Evolutionary conservation across 2,329 filamentous ascomycete genomes (phyloP).

Genomic region (Pseudovirgaria hyperparasitica): DNA sequence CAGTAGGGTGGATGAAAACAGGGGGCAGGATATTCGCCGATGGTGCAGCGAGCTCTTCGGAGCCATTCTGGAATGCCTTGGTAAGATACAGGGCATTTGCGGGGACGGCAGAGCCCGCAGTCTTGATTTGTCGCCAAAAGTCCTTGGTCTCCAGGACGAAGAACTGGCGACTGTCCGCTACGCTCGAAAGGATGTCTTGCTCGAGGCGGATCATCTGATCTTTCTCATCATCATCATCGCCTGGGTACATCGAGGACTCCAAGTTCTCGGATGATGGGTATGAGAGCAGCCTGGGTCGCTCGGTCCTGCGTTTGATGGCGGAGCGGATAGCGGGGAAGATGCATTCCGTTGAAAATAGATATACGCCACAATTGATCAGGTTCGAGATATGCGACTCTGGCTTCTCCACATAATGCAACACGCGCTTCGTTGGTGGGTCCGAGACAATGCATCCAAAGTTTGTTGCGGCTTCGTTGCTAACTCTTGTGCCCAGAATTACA

Average conservation of each 20-base stretch:
- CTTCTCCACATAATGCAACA: conserved; percentile 98
- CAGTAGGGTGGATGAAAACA: conserved; percentile 89
- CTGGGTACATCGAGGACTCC: conserved; percentile 51
- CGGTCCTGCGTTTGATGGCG: conserved; percentile 89
- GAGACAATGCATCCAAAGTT: conserved; percentile 99
- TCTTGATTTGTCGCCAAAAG: conserved; percentile 99
- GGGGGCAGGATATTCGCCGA: conserved; percentile 82
- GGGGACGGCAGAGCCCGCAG: conserved; percentile 88
- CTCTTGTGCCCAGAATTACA: conserved; percentile 84
- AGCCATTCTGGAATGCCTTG: conserved; percentile 75
- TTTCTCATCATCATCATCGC: conserved; percentile 57
- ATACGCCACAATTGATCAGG: conserved; percentile 98
- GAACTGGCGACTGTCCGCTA: conserved; percentile 95
- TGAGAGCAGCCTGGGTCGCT: conserved; percentile 81
- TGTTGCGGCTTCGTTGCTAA: conserved; percentile 77
- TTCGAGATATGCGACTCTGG: conserved; percentile 96
- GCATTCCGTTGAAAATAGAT: conserved; percentile 88
- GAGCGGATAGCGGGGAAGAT: conserved; percentile 93
- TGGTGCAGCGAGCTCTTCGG: conserved; percentile 67
- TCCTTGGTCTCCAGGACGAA: conserved; percentile 98
- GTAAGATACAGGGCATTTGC: conserved; percentile 95
- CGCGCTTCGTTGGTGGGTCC: conserved; percentile 83
- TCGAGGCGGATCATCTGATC: conserved; percentile 87
- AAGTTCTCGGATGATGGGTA: conserved; percentile 95
- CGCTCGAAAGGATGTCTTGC: conserved; percentile 90